phyloP scores from a whole-genome alignment of 306 rosid genomes.

The Abrus precatorius region DNA sequence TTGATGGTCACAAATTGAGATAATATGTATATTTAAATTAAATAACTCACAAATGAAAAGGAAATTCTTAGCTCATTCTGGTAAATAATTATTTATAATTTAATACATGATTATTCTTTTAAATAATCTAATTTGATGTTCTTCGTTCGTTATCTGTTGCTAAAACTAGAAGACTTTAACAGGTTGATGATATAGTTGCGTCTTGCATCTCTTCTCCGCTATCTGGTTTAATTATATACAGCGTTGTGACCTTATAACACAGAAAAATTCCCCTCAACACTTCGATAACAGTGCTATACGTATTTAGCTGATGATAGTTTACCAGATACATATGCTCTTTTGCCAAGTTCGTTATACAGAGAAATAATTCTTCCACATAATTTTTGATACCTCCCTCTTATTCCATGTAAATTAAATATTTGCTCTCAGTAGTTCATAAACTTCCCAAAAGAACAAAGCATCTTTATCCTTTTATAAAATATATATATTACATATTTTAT shows the following conservation, averaged over 20 bases:
- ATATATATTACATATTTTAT: no score
- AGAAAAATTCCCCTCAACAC: constrained; percentile 42
- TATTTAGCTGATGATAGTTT: background rate
- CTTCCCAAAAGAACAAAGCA: no score
- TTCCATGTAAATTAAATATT: no score
- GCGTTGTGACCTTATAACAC: background rate
- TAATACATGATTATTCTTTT: background rate
- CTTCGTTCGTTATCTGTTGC: background rate
- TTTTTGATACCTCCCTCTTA: no score
- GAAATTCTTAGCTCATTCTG: constrained; percentile 3
- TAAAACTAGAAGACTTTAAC: background rate
- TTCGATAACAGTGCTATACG: background rate
- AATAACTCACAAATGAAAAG: background rate
- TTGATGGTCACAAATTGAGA: background rate
- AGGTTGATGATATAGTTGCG: constrained; percentile 8
- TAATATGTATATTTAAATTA: background rate
- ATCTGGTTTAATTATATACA: constrained; percentile 3
- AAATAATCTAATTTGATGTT: background rate
- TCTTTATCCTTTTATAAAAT: no score
- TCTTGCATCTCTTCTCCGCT: background rate
- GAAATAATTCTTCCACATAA: no score
- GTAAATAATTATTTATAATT: background rate
- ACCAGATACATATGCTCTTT: no score
- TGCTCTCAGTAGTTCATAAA: no score
- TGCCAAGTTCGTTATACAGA: no score